Conservation (phyloP, 2,329 filamentous ascomycete species). For the Cordyceps farinosa region DNA sequence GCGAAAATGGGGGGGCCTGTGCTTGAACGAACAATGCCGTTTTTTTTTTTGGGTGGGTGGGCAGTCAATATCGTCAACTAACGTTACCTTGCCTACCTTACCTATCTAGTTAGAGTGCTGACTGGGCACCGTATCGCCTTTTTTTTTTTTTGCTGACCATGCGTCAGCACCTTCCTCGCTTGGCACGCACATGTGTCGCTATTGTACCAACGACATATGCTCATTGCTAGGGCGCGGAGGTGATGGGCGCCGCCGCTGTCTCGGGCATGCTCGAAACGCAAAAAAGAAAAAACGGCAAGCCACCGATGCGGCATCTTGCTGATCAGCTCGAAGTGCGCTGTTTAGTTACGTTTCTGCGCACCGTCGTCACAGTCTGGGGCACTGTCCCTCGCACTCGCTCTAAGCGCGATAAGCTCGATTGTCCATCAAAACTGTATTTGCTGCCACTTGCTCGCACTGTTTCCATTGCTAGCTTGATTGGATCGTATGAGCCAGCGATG, state of each 20-base stretch:
- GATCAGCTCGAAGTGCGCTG: neutral
- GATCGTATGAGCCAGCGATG: too few species aligned
- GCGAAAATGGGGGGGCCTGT: neutral
- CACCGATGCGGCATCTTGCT: conserved; percentile 5
- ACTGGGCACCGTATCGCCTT: neutral
- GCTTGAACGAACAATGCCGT: neutral
- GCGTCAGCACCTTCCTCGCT: conserved; percentile 2
- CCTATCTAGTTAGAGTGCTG: neutral
- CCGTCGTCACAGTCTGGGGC: neutral
- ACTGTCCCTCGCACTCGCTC: neutral
- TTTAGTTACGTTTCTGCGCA: neutral
- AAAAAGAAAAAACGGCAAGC: neutral
- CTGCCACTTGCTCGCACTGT: too few species aligned
- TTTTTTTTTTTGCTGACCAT: neutral
- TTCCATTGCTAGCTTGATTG: too few species aligned
- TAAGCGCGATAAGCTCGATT: neutral
- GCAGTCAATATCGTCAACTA: neutral
- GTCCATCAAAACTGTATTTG: neutral
- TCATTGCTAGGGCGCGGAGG: too few species aligned
- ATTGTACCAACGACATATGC: too few species aligned
- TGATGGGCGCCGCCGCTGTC: neutral
- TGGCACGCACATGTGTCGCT: neutral
- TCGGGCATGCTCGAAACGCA: neutral
- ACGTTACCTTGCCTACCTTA: too few species aligned
- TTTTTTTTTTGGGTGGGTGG: neutral